Evolutionary conservation across 768 basidiomycete genomes (phyloP).

Genomic region (Russula virescens): DNA sequence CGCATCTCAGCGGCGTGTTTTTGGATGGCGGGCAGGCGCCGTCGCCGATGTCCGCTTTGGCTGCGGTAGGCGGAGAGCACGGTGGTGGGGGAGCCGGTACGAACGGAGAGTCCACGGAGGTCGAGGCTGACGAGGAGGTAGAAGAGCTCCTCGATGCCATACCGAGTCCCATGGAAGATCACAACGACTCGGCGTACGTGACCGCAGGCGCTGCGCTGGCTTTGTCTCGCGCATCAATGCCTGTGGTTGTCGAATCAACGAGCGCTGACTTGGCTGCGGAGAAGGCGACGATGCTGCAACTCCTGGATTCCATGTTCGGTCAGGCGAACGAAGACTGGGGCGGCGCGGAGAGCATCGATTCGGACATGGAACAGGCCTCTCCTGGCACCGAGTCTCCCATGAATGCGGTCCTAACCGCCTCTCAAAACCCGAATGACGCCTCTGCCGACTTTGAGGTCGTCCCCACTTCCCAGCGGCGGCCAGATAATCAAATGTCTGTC

Average conservation of each 20-base stretch:
- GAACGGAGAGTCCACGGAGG: background rate
- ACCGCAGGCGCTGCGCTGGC: background rate
- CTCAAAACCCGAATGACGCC: slow-evolving; percentile 29
- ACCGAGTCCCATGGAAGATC: slow-evolving; percentile 10
- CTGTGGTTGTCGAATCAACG: slow-evolving; percentile 9
- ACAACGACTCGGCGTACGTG: background rate
- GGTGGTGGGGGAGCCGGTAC: background rate
- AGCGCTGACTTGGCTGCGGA: slow-evolving; percentile 37
- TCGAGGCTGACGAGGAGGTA: slow-evolving; percentile 12
- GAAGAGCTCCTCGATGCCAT: slow-evolving; percentile 23
- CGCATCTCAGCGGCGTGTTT: slow-evolving; percentile 64
- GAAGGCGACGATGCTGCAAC: slow-evolving; percentile 40
- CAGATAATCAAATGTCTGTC: background rate
- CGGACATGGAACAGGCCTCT: slow-evolving; percentile 49
- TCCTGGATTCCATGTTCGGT: slow-evolving; percentile 52
- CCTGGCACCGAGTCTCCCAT: slow-evolving; percentile 23
- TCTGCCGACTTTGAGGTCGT: slow-evolving; percentile 20
- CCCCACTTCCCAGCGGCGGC: background rate
- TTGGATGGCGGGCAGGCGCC: slow-evolving; percentile 33
- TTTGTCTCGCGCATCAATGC: background rate
- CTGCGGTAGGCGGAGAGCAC: slow-evolving; percentile 17
- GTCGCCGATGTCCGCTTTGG: background rate
- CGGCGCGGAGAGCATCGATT: slow-evolving; percentile 51
- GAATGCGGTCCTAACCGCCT: slow-evolving; percentile 21
- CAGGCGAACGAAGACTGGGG: slow-evolving; percentile 48